Conservation (phyloP, 2,329 filamentous ascomycete species). For the Colletotrichum tropicale region DNA sequence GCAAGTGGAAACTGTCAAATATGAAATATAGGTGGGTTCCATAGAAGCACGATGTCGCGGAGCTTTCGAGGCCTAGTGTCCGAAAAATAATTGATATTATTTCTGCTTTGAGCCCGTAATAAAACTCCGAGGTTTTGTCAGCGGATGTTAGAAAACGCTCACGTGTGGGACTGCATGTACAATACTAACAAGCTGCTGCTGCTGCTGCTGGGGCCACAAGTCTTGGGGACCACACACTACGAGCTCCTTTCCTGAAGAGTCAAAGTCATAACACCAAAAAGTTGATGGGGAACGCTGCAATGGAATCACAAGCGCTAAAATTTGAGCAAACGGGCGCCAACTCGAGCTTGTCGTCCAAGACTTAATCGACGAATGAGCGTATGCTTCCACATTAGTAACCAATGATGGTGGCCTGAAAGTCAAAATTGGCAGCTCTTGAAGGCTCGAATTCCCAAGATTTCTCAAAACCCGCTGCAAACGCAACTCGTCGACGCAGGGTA, state of each 20-base stretch:
- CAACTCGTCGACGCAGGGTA: not conserved
- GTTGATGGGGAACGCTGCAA: not conserved
- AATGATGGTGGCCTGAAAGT: not conserved
- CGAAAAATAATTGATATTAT: too few species aligned
- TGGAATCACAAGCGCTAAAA: not conserved
- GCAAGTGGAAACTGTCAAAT: not conserved
- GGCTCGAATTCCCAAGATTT: not conserved
- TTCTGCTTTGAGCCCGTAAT: not conserved
- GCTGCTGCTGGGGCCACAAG: not conserved
- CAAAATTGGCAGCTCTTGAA: not conserved
- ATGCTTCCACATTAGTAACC: not conserved
- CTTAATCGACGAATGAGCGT: not conserved
- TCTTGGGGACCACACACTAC: not conserved
- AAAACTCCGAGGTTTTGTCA: not conserved
- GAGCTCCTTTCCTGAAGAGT: not conserved
- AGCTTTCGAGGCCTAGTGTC: not conserved
- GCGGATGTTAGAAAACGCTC: not conserved
- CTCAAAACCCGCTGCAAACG: not conserved
- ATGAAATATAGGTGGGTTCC: not conserved
- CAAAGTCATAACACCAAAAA: not conserved
- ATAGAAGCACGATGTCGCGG: not conserved
- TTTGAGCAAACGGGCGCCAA: not conserved
- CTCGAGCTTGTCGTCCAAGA: not conserved
- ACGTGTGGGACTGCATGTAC: not conserved
- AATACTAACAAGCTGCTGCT: not conserved